phyloP scores from a whole-genome alignment of 208 protist genomes.

The Naegleria gruberi region DNA sequence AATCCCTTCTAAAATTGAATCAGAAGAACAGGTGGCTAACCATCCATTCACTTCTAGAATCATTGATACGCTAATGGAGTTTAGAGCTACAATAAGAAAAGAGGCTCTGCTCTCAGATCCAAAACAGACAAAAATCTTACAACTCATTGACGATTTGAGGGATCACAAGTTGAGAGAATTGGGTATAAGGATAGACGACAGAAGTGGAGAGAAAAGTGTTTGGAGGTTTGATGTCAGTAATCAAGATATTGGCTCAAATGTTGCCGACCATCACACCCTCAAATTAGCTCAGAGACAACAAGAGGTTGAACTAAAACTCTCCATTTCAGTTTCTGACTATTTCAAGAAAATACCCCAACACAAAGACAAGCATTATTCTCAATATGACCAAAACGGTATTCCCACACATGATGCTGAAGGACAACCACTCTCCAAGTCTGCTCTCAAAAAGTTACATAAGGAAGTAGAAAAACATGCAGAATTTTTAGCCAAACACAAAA shows the following conservation, averaged over 20 bases:
- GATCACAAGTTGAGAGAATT: slow-evolving; percentile 46
- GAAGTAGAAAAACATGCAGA: neutral
- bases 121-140: slow-evolving; percentile 30
- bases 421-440: neutral
- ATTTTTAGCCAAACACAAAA: neutral
- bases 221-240: neutral
- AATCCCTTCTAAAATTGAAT: neutral
- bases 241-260: neutral
- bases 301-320: neutral
- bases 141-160: slow-evolving; percentile 35
- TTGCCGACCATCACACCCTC: neutral
- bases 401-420: neutral
- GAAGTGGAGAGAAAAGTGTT: neutral
- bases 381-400: neutral
- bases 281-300: neutral
- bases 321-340: neutral
- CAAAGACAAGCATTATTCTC: neutral
- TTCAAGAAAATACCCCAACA: neutral
- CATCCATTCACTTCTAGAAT: neutral
- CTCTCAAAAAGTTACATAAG: neutral
- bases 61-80: neutral
- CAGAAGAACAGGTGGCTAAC: neutral
- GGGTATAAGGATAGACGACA: slow-evolving; percentile 51
- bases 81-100: neutral
- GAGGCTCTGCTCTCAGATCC: neutral